Evolutionary conservation across 169 alveolate species (phyloP), one percentile per base, ranked within the genome.

Genomic region (Plasmodium ovale): DNA sequence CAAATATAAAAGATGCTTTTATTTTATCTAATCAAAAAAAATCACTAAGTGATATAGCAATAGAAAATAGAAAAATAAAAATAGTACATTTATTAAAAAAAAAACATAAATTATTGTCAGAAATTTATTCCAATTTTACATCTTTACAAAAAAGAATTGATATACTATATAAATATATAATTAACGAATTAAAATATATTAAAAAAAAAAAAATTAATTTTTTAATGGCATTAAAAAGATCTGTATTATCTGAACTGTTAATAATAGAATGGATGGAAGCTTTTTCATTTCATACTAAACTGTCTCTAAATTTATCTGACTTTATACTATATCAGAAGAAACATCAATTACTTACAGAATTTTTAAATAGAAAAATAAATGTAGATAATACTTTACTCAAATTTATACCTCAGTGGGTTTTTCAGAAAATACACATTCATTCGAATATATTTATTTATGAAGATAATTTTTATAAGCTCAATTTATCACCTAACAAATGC

Each of bases 191-290:
- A 59, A 87, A 73, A 39, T 68, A 64, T 27, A 73, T 95, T 87
- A 93, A 94, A 69, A 87, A 90, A 53, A 87, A 93, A 70, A 94
- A 96, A 60, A 64, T 94, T 51, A 84, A 92, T 37, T 96, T 92
- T 74, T 67, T 96, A 29, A 94, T 92, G 91, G 95, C 98, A 16
- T 84, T 96, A 39, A 92, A 94, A 87, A 90, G 98, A 25, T 95
- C 95, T 23, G 94, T 95, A 10, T 88, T 94, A 49, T 95, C 95
- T 44, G 97, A 96, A 85, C 31, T 95, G 54, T 77, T 94, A 21
- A 79, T 94, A 62, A 94, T 96, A 31, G 96, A 96, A 51, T 96
- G 98, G 98, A 92, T 94, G 92, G 97, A 96, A 89, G 97, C 92
- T 35, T 68, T 90, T 47, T 89, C 62, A 12, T 71, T 72, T 67